A percentile compares a stretch with the other conserved stretches of the same genome.
Conservation (phyloP, 331 rosid genomes). For the Malus hybrid region DNA sequence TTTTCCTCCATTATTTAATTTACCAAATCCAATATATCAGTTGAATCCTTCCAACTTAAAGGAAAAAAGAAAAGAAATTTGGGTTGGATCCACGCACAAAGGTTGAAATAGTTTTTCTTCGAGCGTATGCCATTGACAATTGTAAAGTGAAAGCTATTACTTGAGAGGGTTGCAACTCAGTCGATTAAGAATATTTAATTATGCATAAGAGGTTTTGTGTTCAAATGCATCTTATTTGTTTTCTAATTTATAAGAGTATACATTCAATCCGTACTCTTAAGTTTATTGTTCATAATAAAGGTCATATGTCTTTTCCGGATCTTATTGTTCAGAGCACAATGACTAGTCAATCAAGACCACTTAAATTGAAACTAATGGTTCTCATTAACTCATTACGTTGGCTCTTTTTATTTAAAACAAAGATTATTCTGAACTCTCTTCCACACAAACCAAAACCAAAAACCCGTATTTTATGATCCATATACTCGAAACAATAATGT, state of each 20-base stretch:
- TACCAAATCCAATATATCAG: not conserved
- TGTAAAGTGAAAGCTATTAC: not conserved
- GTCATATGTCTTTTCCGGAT: accelerated
- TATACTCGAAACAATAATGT: too few relatives aligned
- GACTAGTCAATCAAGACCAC: too few relatives aligned
- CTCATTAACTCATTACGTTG: too few relatives aligned
- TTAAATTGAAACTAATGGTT: too few relatives aligned
- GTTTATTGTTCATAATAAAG: too few relatives aligned
- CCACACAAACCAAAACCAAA: accelerated
- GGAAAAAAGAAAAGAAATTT: not conserved
- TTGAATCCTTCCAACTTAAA: not conserved
- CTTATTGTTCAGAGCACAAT: accelerated
- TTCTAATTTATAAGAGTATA: too few relatives aligned
- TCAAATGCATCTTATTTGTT: too few relatives aligned
- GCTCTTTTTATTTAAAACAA: too few relatives aligned
- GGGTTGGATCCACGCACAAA: not conserved
- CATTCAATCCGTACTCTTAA: too few relatives aligned
- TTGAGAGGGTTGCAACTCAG: accelerated
- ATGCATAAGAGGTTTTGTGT: too few relatives aligned
- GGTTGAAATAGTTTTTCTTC: not conserved
- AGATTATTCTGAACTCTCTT: accelerated
- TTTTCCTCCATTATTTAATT: not conserved
- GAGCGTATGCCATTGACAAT: not conserved
- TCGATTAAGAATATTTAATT: too few relatives aligned
- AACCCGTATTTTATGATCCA: accelerated